Conservation (phyloP, 2,329 filamentous ascomycete species). For the Verticillium tricorpus region DNA sequence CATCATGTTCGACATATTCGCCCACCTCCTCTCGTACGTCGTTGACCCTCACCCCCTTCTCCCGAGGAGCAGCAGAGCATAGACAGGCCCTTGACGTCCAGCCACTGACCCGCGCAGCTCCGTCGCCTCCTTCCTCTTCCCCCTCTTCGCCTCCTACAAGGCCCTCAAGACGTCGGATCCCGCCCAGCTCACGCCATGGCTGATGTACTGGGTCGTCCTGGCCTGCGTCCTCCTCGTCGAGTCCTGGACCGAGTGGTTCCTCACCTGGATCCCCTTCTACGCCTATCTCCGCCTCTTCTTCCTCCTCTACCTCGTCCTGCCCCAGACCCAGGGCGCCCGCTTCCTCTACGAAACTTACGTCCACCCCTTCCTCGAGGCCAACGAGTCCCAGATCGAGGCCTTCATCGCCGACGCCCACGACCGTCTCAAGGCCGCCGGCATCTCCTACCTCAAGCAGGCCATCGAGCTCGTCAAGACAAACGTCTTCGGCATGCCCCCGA, state of each 20-base stretch:
- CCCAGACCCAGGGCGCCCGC: slow-evolving; percentile 90
- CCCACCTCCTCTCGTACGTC: slow-evolving; percentile 72
- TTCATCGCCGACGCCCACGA: slow-evolving; percentile 82
- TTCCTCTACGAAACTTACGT: slow-evolving; percentile 80
- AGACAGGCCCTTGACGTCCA: too few relatives aligned
- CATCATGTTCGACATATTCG: slow-evolving; percentile 70
- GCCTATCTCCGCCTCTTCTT: slow-evolving; percentile 82
- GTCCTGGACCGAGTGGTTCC: slow-evolving; percentile 81
- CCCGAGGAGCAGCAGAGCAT: too few relatives aligned
- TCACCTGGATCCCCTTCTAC: slow-evolving; percentile 91
- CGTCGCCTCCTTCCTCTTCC: slow-evolving; percentile 84
- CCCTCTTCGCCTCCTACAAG: slow-evolving; percentile 96
- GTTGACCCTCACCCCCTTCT: too few relatives aligned
- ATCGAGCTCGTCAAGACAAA: slow-evolving; percentile 71
- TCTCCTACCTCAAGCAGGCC: slow-evolving; percentile 67
- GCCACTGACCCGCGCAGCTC: slow-evolving; percentile 50
- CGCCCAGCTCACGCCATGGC: slow-evolving; percentile 87
- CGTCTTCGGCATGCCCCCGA: slow-evolving; percentile 71
- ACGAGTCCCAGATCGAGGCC: slow-evolving; percentile 85
- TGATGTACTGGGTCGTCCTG: slow-evolving; percentile 98
- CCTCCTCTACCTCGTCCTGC: slow-evolving; percentile 92
- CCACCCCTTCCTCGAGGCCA: slow-evolving; percentile 81
- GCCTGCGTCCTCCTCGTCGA: slow-evolving; percentile 77
- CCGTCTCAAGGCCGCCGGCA: slow-evolving; percentile 68
- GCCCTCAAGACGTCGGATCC: slow-evolving; percentile 90